Evolutionary conservation across 1,284 basidiomycete species (phyloP), one percentile per base, ranked within the genome.

Genomic region (Rhodotorula sp.): DNA sequence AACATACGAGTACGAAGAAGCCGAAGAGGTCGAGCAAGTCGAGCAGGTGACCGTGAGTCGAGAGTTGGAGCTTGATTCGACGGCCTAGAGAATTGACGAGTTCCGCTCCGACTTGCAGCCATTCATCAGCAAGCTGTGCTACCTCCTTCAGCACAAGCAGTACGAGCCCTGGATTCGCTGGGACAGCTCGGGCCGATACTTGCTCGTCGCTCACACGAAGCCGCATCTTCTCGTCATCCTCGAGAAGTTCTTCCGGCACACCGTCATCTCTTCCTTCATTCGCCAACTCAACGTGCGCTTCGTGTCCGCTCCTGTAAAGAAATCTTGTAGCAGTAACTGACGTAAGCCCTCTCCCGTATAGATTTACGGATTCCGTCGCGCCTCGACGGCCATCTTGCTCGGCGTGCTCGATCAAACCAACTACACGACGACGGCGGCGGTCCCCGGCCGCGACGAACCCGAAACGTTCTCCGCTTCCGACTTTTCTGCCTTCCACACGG

Each of bases 361-460:
- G 67, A 74, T 74, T 48, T 74, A 74, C 70, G 73, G 70, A 48
- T 74, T 74, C 70, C 69, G 67, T 51, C 73, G 73, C 48, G 59
- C 71, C 26, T 67, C 73, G 46, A 74, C 70, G 29, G 59, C 60
- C 26, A 18, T 34, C 4, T 67, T 74, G 26, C 73, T 74, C 67
- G 51, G 39, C 49, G 64, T 68, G 31, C 64, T 74, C 67, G 73
- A 74, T 31, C 21, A 58, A 14, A 29, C 60, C 18, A 16, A 64
- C 34, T 60, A 71, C 46, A 34, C 66, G 0, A 20, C 59, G 18
- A 49, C 64, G 15, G 54, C 61, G 49, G 10, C 23, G 29, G 16
- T 48, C 7, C 56, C 64, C n/a, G 62, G 61, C 20, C 12, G 10
- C 39, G 48, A 16, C 47, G 29, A 43, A 6, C 26, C 47, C 26